These are phyloP conservation scores for Sphagnum tenellum DNA, from an alignment of 225 moss, liverwort and hornwort genomes.

Conservation along the genomic window DNA sequence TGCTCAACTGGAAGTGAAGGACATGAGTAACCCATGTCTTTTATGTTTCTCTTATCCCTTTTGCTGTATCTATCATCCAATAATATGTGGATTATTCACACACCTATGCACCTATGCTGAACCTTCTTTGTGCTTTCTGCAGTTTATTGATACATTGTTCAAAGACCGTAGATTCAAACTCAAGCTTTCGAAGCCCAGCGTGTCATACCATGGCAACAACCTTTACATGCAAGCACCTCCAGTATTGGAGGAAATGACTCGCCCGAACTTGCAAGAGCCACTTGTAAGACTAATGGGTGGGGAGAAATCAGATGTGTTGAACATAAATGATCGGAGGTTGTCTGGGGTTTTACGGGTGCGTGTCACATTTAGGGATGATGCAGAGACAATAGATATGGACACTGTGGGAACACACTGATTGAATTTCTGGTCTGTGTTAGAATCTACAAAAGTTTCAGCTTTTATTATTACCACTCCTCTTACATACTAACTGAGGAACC, in stretches of 20 bases:
- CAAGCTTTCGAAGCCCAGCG: constrained; percentile 87
- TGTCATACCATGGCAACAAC: constrained; percentile 76
- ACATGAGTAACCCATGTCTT: no score
- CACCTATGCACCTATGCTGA: no score
- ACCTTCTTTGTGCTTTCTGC: constrained; percentile 8
- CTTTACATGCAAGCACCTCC: constrained; percentile 98
- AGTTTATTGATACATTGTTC: constrained; percentile 80
- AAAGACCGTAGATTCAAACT: constrained; percentile 78
- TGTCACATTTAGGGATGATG: constrained; percentile 55
- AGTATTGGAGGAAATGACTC: constrained; percentile 84
- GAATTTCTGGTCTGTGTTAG: no score
- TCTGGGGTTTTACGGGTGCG: constrained; percentile 71
- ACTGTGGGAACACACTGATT: constrained; percentile 21
- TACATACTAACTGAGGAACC: no score
- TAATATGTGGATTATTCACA: no score
- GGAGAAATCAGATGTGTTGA: constrained; percentile 54
- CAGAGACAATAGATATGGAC: constrained; percentile 73
- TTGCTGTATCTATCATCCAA: no score
- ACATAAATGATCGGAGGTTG: constrained; percentile 75
- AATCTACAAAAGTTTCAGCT: no score
- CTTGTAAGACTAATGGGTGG: constrained; percentile 68
- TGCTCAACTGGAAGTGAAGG: no score
- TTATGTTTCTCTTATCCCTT: no score
- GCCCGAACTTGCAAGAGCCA: constrained; percentile 51
- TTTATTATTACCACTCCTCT: no score